Evolutionary conservation across 108 stramenopile genomes (phyloP).

Genomic region (Fragilariopsis cylindrus): DNA sequence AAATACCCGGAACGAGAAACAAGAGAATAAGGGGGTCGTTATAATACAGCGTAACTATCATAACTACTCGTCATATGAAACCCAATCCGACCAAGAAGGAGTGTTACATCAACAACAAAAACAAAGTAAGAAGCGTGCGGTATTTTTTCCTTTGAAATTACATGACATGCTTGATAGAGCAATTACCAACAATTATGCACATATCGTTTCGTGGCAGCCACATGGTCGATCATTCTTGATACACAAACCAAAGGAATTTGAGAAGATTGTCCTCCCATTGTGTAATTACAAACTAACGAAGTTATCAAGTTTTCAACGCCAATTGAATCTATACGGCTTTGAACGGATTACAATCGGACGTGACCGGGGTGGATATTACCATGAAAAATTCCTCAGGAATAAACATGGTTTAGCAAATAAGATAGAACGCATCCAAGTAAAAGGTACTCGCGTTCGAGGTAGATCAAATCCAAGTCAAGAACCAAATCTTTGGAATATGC

Average conservation of each 20-base stretch:
- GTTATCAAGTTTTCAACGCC: constrained; percentile 33
- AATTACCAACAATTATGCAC: constrained; percentile 46
- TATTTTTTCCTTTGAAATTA: constrained; percentile 64
- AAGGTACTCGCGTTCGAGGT: constrained; percentile 74
- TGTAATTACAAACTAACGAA: constrained; percentile 44
- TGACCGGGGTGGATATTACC: constrained; percentile 44
- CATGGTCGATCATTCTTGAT: constrained; percentile 82
- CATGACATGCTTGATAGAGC: constrained; percentile 69
- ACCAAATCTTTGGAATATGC: constrained; percentile 75
- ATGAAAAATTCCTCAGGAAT: constrained; percentile 59
- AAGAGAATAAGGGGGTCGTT: no score
- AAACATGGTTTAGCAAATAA: constrained; percentile 41
- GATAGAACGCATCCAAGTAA: constrained; percentile 69
- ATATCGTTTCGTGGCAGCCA: constrained; percentile 74
- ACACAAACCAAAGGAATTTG: constrained; percentile 72
- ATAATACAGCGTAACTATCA: constrained; percentile 59
- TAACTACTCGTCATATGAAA: constrained; percentile 53
- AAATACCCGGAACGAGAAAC: no score
- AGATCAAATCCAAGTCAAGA: constrained; percentile 53
- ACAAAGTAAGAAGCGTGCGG: constrained; percentile 45
- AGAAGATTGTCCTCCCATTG: constrained; percentile 64
- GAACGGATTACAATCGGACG: constrained; percentile 44
- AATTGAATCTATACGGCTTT: constrained; percentile 78
- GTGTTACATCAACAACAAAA: not conserved
- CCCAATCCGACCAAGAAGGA: constrained; percentile 30